Evolutionary conservation across 2,329 filamentous ascomycete genomes (phyloP), one percentile per base, ranked within the genome.

Genomic region (Cadophora malorum): DNA sequence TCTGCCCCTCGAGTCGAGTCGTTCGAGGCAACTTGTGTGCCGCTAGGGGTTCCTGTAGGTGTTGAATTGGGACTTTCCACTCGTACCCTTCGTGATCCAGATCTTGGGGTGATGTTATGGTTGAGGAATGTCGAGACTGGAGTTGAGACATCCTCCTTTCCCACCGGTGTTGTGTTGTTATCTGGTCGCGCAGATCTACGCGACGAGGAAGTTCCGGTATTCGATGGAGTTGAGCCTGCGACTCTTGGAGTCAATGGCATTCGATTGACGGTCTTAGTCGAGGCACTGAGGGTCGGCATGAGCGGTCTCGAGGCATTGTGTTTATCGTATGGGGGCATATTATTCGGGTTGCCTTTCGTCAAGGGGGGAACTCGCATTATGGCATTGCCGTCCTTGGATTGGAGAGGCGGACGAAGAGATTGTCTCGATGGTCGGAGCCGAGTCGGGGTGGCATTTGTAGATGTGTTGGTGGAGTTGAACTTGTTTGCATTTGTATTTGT

Each of bases 41-140:
- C 78, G 58, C 72, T 85, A 5, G 88, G 88, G 0, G 88, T 91
- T 66, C 83, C 84, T 69, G 79, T 86, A 3, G 92, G 90, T 1
- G 93, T 93, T 38, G 85, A 86, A 67, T 84, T 86, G 31, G 85
- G 80, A 78, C 90, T 93, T 77, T 92, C 89, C 67, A 89, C 86
- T 72, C 93, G 89, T 73, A 83, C 89, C 77, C 88, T 92, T 70
- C 94, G 86, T 60, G 88, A 83, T 9, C 90, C 91, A 9, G 93
- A 93, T 72, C 94, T 88, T 62, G 93, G 92, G 3, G 94, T 96
- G 76, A 94, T 82, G 78, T 92, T 94, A 78, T 81, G 85, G 79
- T 79, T 88, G 55, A 93, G 80, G 73, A 87, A 87, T 62, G 85
- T 76, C 61, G 84, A 82, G 35, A 84, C 81, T 9, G 88, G 83